Percentiles rank a stretch among this genome's conserved stretches.
These are phyloP conservation scores for Salvia miltiorrhiza DNA, from an alignment of 257 asterid species.

Conservation along the genomic window DNA sequence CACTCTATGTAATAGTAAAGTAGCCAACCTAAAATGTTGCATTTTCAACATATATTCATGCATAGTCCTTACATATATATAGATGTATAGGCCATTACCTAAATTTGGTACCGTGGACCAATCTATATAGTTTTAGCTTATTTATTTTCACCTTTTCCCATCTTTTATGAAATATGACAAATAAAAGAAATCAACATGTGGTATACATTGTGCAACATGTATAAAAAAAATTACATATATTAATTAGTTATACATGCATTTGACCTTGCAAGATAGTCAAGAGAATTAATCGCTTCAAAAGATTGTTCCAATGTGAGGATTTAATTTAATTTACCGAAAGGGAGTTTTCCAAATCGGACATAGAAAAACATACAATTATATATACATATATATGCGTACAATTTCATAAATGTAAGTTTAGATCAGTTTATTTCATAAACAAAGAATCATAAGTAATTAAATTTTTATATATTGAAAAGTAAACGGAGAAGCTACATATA, in stretches of 20 bases:
- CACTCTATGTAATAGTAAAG: constrained; percentile 19
- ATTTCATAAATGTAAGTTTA: no score
- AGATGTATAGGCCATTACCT: constrained; percentile 25
- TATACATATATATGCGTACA: not conserved
- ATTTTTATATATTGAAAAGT: not conserved
- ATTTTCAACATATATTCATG: constrained; percentile 24
- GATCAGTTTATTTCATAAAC: no score
- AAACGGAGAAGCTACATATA: constrained; percentile 3
- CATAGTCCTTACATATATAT: constrained; percentile 11
- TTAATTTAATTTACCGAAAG: no score
- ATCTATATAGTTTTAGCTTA: constrained; percentile 25
- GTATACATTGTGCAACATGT: not conserved
- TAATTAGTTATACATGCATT: no score
- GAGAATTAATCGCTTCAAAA: no score
- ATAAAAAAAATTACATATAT: no score
- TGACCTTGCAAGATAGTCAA: no score
- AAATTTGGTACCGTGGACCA: constrained; percentile 38
- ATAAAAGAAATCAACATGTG: not conserved
- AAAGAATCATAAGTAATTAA: no score
- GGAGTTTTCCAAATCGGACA: no score
- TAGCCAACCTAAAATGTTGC: constrained; percentile 26
- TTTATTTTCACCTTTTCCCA: constrained; percentile 11
- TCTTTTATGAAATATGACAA: not conserved
- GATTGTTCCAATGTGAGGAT: no score
- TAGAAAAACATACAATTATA: not conserved